Conservation (phyloP, 192 early-diverging fungal species). For the Funneliformis mosseae region DNA sequence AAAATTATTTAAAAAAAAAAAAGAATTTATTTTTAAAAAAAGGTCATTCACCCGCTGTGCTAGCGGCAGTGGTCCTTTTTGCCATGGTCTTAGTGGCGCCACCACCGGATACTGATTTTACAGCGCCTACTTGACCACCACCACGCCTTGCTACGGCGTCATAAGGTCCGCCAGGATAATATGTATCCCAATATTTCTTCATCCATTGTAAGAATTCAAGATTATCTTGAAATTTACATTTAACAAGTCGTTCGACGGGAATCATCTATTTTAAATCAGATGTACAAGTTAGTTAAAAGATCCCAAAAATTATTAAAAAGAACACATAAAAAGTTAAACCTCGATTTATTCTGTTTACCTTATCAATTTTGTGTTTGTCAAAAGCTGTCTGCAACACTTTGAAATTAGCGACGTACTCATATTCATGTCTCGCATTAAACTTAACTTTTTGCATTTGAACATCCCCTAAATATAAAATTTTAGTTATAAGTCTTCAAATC, state of each 20-base stretch:
- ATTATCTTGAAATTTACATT: conserved; percentile 98
- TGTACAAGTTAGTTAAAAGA: not conserved
- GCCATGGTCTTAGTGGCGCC: conserved; percentile 44
- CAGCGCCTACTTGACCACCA: conserved; percentile 35
- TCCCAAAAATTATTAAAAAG: not conserved
- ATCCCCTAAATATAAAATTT: conserved; percentile 54
- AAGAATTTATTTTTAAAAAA: not conserved
- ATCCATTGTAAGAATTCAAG: conserved; percentile 98
- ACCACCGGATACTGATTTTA: conserved; percentile 45
- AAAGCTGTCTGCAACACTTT: conserved; percentile 91
- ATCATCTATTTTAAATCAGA: conserved; percentile 58
- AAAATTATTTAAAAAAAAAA: not conserved
- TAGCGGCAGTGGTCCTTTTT: conserved; percentile 43
- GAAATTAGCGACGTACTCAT: conserved; percentile 94
- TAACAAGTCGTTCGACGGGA: conserved; percentile 87
- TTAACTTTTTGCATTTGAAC: conserved; percentile 89
- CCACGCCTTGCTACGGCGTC: conserved; percentile 77
- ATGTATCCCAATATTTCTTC: conserved; percentile 90
- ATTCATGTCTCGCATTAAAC: conserved; percentile 92
- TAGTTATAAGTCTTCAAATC: not conserved
- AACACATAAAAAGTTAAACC: conserved; percentile 20
- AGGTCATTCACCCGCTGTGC: not conserved
- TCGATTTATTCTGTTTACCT: conserved; percentile 53
- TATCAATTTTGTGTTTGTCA: conserved; percentile 90
- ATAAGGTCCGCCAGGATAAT: conserved; percentile 82